Evolutionary conservation across 129 eudicot species (phyloP).

Genomic region (Oenanthe sinensis): DNA sequence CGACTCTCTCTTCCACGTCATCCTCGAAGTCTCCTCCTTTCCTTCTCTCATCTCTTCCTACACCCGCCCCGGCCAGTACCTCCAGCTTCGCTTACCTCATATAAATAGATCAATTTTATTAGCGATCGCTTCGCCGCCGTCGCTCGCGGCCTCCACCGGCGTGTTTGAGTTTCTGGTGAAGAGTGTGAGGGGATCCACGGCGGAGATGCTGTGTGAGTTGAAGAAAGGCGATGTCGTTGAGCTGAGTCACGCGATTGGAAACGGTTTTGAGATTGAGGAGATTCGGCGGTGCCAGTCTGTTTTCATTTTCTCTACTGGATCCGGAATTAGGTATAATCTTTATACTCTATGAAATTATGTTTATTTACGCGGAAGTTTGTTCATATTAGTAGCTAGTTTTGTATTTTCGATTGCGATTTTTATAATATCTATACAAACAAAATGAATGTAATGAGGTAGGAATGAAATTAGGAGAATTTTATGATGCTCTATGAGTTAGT

Average conservation of each 20-base stretch:
- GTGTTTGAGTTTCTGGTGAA: constrained; percentile 82
- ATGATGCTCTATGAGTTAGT: not conserved
- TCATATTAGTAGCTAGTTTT: not conserved
- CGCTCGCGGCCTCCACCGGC: constrained; percentile 35
- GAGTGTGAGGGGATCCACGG: constrained; percentile 68
- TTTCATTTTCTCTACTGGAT: constrained; percentile 80
- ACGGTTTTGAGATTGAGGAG: constrained; percentile 49
- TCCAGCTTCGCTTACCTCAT: constrained; percentile 67
- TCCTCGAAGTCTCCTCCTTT: constrained; percentile 68
- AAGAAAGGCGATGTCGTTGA: constrained; percentile 76
- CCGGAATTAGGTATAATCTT: constrained; percentile 71
- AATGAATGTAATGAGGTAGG: not conserved
- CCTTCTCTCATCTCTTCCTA: constrained; percentile 62
- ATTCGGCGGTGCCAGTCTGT: constrained; percentile 61
- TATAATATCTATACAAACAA: too few relatives aligned
- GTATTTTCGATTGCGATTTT: not conserved
- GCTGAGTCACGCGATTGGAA: constrained; percentile 66
- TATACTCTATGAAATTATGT: not conserved
- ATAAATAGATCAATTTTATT: constrained; percentile 50
- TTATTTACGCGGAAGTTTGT: not conserved
- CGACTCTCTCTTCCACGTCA: constrained; percentile 65
- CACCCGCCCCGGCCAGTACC: constrained; percentile 72
- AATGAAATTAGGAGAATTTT: not conserved
- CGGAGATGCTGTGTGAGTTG: constrained; percentile 71
- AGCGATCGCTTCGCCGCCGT: constrained; percentile 93